Base-by-base conservation (phyloP, 2,329 filamentous ascomycete genomes). In the Kalmusia sp. region DNA sequence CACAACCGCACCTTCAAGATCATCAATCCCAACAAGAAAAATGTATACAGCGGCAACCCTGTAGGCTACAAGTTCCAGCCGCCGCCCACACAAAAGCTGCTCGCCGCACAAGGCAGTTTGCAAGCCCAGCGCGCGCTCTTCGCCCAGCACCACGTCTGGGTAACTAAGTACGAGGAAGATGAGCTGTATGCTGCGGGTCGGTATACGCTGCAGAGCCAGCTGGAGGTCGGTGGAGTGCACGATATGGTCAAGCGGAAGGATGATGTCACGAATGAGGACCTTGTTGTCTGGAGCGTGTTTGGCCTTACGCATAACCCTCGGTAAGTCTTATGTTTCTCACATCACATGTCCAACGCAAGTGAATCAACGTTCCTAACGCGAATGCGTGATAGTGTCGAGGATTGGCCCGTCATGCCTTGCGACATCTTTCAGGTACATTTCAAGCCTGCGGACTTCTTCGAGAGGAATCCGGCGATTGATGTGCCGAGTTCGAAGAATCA, bases 1-100 rank as follows among this genome's bases (percentile, higher is more conserved):
- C 70, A 81, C 28, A 86, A 86, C 61, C 79, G 82, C 7, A 72
- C 79, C 5, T 82, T 83, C 73, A 84, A 83, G 54, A 81, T 84
- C 54, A 74, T 78, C 47, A 84, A 84, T 58, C 75, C 78, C 11
- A 61, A 63, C 33, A 73, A 75, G 44, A 76, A 68, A 28, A 82
- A 83, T 51, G 73, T 72, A 0, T 69, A 80, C 49, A 77, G 72
- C 7, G 76, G 79, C 40, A 78, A 75, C 47, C 77, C 73, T 1
- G 78, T 78, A 2, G 76, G 67, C 2, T 83, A 82, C 68, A 82
- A 82, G 52, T 72, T 84, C 50, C 64, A 73, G 24, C 77, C 81
- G 3, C 70, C 75, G 1, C 73, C 79, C 0, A 79, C 76, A 4
- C 82, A 84, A 56, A 79, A 81, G 63, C 65, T 84, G 1, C 73